Base-by-base conservation (phyloP, 2,329 filamentous ascomycete species). In the Fusarium xyrophilum region DNA sequence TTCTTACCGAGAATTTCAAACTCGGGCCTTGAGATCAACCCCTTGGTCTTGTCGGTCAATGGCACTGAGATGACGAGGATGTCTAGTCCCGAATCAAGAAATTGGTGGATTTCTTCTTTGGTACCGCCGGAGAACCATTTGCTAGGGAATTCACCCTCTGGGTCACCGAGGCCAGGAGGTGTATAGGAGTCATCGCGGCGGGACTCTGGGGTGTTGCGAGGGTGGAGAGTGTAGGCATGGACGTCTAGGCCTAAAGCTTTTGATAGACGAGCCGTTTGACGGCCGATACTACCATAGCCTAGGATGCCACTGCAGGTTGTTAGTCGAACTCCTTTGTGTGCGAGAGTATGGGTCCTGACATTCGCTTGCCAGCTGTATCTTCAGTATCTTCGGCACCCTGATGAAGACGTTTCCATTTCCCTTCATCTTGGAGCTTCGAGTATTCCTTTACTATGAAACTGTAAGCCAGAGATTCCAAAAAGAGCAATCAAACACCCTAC, bases 191-290 rank as follows among this genome's bases (percentile, higher is more conserved):
- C 75, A 77, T 95, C 91, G 30, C 78, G 81, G 44, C 85, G 85
- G 2, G 88, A 90, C 56, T 89, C 88, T 0, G 88, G 85, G 0
- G 91, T 93, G 12, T 81, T 76, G n/a, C 90, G 88, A 2, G 90
- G 86, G 28, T 86, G 87, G 0, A 91, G 88, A 0, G 91, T 95
- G 80, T 91, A 93, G 2, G 91, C 92, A 74, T 93, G 83, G 1
- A 95, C 86, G 30, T 88, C 83, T 85, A 92, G 89, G 21, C 91
- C 92, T 71, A 93, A 77, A 4, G 89, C 89, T 17, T 82, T 82
- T 14, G 86, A 86, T 6, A 92, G 83, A 12, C 84, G 82, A 6
- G 84, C 85, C 7, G 79, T 80, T 60, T 87, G 85, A 1, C 85
- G 80, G 12, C 85, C 85, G 55, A 87, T 86, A 55, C 79, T 80